Conservation (phyloP, 768 basidiomycete species). For the Mycena albidolilacea region DNA sequence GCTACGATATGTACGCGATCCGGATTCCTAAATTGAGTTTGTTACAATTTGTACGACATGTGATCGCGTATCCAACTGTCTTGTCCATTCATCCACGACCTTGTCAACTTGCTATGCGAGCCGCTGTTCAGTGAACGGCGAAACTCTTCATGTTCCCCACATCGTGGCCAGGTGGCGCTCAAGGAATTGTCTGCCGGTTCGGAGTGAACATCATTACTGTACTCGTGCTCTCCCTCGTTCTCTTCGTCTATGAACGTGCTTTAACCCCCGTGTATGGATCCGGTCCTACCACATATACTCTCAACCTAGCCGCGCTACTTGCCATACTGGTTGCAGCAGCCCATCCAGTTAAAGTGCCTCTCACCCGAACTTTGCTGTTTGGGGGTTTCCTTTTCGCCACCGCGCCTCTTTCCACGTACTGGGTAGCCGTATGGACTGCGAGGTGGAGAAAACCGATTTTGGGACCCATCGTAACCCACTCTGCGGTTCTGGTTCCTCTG, state of each 20-base stretch:
- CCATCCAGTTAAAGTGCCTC: slow-evolving; percentile 55
- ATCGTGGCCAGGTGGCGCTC: slow-evolving; percentile 19
- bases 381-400: slow-evolving; percentile 59
- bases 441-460: slow-evolving; percentile 65
- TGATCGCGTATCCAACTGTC: not conserved
- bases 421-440: slow-evolving; percentile 72
- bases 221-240: slow-evolving; percentile 65
- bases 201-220: slow-evolving; percentile 6
- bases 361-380: slow-evolving; percentile 49
- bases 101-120: not conserved
- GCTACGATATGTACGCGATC: not conserved
- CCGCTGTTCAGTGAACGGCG: not conserved
- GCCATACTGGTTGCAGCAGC: slow-evolving; percentile 56
- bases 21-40: not conserved
- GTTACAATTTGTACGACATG: not conserved
- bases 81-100: not conserved
- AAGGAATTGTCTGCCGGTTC: slow-evolving; percentile 18
- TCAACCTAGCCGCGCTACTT: slow-evolving; percentile 55
- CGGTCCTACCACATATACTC: slow-evolving; percentile 65
- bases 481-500: slow-evolving; percentile 69
- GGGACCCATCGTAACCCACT: slow-evolving; percentile 75
- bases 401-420: slow-evolving; percentile 78
- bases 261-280: slow-evolving; percentile 81
- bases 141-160: not conserved
- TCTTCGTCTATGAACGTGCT: slow-evolving; percentile 74